Conservation (phyloP, 768 basidiomycete species). For the Leccinum fibrillosum region DNA sequence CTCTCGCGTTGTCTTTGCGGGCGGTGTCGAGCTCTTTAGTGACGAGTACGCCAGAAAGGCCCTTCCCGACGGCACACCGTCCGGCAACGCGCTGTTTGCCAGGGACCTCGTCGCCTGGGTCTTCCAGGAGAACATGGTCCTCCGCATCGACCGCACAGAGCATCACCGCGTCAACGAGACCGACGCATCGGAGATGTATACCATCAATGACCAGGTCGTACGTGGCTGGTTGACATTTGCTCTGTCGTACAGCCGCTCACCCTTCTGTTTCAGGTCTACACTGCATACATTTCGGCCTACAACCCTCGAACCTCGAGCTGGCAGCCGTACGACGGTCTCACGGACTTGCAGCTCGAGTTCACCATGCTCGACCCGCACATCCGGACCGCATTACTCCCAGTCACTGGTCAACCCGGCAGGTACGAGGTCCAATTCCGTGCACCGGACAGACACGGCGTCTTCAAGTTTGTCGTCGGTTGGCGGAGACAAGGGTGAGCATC, state of each 20-base stretch:
- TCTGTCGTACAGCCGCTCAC: not conserved
- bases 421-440: conserved; percentile 85
- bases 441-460: conserved; percentile 96
- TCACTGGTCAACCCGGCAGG: conserved; percentile 52
- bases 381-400: conserved; percentile 69
- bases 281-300: conserved; percentile 68
- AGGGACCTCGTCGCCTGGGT: conserved; percentile 82
- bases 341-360: conserved; percentile 91
- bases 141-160: conserved; percentile 70
- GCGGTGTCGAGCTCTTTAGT: conserved; percentile 75
- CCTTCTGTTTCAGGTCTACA: conserved; percentile 57
- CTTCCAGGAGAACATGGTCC: conserved; percentile 81
- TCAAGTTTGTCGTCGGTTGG: conserved; percentile 92
- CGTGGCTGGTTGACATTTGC: conserved; percentile 6
- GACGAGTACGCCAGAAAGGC: conserved; percentile 70
- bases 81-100: conserved; percentile 75
- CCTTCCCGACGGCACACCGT: conserved; percentile 53
- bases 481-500: conserved; percentile 77
- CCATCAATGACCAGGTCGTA: conserved; percentile 84
- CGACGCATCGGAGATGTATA: conserved; percentile 67
- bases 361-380: conserved; percentile 99
- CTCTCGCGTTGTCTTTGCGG: conserved; percentile 76
- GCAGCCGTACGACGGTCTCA: conserved; percentile 67
- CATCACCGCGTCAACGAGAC: conserved; percentile 72
- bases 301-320: conserved; percentile 55